Base-by-base conservation (phyloP, 176 grass and related monocot genomes). In the Leersia perrieri region DNA sequence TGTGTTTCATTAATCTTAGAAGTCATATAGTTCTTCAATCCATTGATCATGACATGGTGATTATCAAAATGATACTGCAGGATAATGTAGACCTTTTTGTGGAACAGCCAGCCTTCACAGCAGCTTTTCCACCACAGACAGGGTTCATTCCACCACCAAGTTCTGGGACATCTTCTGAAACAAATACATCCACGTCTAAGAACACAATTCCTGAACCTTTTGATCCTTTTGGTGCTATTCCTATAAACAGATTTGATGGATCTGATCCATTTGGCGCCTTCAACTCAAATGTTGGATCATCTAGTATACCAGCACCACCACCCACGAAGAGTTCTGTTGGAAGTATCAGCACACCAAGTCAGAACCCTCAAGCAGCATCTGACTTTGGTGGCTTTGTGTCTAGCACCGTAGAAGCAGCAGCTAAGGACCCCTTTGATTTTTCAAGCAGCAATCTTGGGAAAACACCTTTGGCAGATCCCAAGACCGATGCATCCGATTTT, bases 171-270 rank as follows among this genome's bases (percentile, higher is more conserved):
- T 22, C 85, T 84, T 89, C 86, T 75, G 68, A 75, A 81, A 39
- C 73, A 55, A 84, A 90, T 62, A 58, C 64, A 80, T 61, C 80
- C 11, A 26, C 69, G 31, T 62, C 91, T 16, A 80, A 97, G 62
- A 78, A 69, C 22, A 40, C 41, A 35, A 47, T 61, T 79, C 67
- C 79, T 63, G 81, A 90, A 74, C 85, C 83, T 66, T 97, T 94
- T 79, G 94, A 97, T 83, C 94, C 94, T 70, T 97, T 97, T 79
- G 91, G 89, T 63, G 82, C 85, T 51, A 90, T 94, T 84, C 91
- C 94, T 84, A 78, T 94, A 85, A 92, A 80, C 63, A 87, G 76
- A 63, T 92, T 84, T 84, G 89, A 82, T 63, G 87, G 85, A 70
- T 90, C 95, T 77, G 95, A 94, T 70, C 92, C 92, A 73, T 97